Percentiles rank a stretch among this genome's conserved stretches.
These are phyloP conservation scores for Pleurotus djamor DNA, from an alignment of 768 basidiomycete species.

Conservation along the genomic window DNA sequence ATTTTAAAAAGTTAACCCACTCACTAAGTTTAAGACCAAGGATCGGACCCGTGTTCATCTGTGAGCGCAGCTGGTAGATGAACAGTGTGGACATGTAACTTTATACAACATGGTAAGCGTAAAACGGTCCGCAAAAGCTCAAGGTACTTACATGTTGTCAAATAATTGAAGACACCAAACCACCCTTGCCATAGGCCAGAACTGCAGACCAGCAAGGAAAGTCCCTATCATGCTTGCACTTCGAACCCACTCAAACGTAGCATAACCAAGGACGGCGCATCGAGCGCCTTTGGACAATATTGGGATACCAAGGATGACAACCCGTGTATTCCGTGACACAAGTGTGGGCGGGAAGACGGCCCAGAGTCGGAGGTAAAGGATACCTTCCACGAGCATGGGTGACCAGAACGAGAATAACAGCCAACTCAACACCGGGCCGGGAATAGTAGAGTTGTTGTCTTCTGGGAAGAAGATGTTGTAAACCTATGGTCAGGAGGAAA, in stretches of 20 bases:
- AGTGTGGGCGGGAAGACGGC: conserved; percentile 27
- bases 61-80: background rate
- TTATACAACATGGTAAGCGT: background rate
- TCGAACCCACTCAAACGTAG: conserved; percentile 2
- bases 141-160: conserved; percentile 30
- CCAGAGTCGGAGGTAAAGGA: conserved; percentile 32
- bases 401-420: conserved; percentile 19
- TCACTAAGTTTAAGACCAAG: conserved; percentile 12
- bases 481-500: background rate
- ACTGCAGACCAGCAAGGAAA: background rate
- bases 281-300: conserved; percentile 26
- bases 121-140: too few species aligned
- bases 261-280: conserved; percentile 15
- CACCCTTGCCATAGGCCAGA: conserved; percentile 17
- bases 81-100: conserved; percentile 4
- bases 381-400: conserved; percentile 32
- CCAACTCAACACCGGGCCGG: background rate
- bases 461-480: background rate
- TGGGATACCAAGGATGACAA: conserved; percentile 22
- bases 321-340: conserved; percentile 9
- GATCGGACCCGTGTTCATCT: background rate
- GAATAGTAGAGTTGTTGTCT: background rate
- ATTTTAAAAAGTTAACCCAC: background rate
- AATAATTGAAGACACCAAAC: conserved; percentile 31
- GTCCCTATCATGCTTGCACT: conserved; percentile 8